Evolutionary conservation across 2,329 filamentous ascomycete species (phyloP).

Genomic region (Colletotrichum sp.): DNA sequence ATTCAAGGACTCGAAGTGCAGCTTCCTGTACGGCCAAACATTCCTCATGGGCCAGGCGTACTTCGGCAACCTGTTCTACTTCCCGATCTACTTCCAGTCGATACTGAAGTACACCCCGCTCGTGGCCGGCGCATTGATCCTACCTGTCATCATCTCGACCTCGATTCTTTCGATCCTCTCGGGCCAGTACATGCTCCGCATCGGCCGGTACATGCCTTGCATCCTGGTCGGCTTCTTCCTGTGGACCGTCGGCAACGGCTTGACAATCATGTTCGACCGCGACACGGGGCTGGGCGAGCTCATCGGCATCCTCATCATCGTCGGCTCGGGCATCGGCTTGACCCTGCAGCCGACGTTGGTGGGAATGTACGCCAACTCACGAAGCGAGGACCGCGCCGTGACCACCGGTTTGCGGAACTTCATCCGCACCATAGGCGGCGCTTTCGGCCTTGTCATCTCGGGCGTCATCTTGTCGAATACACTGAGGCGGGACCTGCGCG

Average conservation of each 20-base stretch:
- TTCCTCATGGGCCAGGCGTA: conserved; percentile 32
- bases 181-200: conserved; percentile 34
- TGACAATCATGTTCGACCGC: conserved; percentile 29
- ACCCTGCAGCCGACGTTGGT: conserved; percentile 42
- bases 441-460: conserved; percentile 34
- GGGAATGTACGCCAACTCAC: conserved; percentile 39
- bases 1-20: conserved; percentile 26
- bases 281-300: conserved; percentile 30
- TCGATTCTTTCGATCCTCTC: conserved; percentile 31
- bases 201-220: conserved; percentile 31
- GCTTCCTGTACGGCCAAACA: conserved; percentile 24
- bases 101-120: conserved; percentile 30
- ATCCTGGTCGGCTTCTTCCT: conserved; percentile 35
- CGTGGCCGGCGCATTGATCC: conserved; percentile 32
- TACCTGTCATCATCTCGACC: conserved; percentile 31
- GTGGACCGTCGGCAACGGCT: conserved; percentile 39
- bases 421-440: conserved; percentile 39
- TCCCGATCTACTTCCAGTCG: conserved; percentile 36
- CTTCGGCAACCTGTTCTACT: conserved; percentile 34
- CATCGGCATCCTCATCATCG: conserved; percentile 34
- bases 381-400: conserved; percentile 39
- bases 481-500: conserved; percentile 18
- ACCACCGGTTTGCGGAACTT: conserved; percentile 43
- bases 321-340: conserved; percentile 37
- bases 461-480: conserved; percentile 36